Percentiles rank a stretch among this genome's conserved stretches.
Evolutionary conservation across 1,284 basidiomycete genomes (phyloP).

Genomic region (Cryptococcus depauperatus): DNA sequence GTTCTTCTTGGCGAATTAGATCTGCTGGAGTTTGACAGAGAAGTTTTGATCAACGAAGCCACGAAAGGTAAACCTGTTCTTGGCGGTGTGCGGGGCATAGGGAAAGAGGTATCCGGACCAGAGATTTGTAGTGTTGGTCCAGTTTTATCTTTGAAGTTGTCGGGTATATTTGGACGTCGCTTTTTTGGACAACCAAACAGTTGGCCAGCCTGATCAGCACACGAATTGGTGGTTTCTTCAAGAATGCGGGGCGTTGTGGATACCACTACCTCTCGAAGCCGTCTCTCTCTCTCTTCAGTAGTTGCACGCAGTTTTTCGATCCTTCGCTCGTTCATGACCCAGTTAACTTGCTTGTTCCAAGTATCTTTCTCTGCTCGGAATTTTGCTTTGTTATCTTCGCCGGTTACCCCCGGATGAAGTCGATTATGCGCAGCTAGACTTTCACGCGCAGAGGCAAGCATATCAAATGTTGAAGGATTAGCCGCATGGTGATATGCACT

Average conservation of each 20-base stretch:
- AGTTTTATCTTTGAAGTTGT: neutral
- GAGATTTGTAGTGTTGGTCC: slow-evolving; percentile 4
- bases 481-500: slow-evolving; percentile 38
- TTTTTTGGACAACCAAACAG: slow-evolving; percentile 11
- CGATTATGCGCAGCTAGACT: slow-evolving; percentile 28
- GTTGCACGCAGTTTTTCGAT: slow-evolving; percentile 35
- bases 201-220: slow-evolving; percentile 2
- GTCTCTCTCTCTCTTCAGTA: slow-evolving; percentile 32
- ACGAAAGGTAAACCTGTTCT: slow-evolving; percentile 11
- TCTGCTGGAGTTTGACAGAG: slow-evolving; percentile 25
- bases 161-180: neutral
- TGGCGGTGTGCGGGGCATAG: slow-evolving; percentile 2
- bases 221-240: slow-evolving; percentile 1
- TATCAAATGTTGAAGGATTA: slow-evolving; percentile 31
- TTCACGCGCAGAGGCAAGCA: slow-evolving; percentile 28
- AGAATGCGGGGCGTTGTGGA: slow-evolving; percentile 5
- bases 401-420: slow-evolving; percentile 30
- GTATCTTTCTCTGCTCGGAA: slow-evolving; percentile 31
- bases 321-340: slow-evolving; percentile 41
- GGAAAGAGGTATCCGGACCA: slow-evolving; percentile 7
- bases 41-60: slow-evolving; percentile 31
- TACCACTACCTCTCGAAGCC: slow-evolving; percentile 22
- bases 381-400: slow-evolving; percentile 11
- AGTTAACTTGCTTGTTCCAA: slow-evolving; percentile 40
- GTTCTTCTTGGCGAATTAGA: slow-evolving; percentile 32